phyloP scores from a whole-genome alignment of 2,329 filamentous ascomycete species.

The Aspergillus viridinutans region DNA sequence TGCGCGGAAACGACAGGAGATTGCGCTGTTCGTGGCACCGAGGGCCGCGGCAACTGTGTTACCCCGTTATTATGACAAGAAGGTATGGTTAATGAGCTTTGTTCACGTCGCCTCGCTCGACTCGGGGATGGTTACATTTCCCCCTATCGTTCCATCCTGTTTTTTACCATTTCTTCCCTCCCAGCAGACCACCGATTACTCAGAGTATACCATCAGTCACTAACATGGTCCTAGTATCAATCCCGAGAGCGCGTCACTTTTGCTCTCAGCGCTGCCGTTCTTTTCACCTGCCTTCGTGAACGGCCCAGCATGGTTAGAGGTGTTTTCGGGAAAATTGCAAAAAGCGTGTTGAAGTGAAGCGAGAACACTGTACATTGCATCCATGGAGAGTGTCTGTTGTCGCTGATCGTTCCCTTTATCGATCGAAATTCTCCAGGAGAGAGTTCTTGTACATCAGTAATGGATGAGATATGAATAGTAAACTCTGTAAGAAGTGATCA shows the following conservation, averaged over 20 bases:
- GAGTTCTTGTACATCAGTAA: neutral
- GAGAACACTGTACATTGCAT: neutral
- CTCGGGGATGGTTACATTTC: slow-evolving; percentile 18
- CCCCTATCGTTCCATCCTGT: slow-evolving; percentile 4
- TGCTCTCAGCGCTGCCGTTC: slow-evolving; percentile 62
- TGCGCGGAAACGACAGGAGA: slow-evolving; percentile 62
- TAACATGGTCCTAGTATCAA: slow-evolving; percentile 47
- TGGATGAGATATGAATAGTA: neutral
- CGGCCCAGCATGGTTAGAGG: slow-evolving; percentile 62
- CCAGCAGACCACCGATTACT: slow-evolving; percentile 12
- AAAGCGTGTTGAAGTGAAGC: slow-evolving; percentile 22
- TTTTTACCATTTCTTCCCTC: slow-evolving; percentile 6
- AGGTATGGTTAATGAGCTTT: slow-evolving; percentile 27
- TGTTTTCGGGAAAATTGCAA: slow-evolving; percentile 57
- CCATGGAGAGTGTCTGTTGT: neutral
- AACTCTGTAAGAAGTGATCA: neutral
- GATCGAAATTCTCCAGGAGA: neutral
- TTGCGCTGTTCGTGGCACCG: slow-evolving; percentile 76
- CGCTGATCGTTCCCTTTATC: neutral
- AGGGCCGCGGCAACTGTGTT: slow-evolving; percentile 70
- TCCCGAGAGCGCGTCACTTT: slow-evolving; percentile 66
- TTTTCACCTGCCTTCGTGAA: slow-evolving; percentile 65
- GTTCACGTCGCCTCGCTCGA: slow-evolving; percentile 5
- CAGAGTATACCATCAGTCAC: neutral
- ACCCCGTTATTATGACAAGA: slow-evolving; percentile 62